Evolutionary conservation across 2,329 filamentous ascomycete species (phyloP).

Genomic region (Aspergillus pseudoglaucus): DNA sequence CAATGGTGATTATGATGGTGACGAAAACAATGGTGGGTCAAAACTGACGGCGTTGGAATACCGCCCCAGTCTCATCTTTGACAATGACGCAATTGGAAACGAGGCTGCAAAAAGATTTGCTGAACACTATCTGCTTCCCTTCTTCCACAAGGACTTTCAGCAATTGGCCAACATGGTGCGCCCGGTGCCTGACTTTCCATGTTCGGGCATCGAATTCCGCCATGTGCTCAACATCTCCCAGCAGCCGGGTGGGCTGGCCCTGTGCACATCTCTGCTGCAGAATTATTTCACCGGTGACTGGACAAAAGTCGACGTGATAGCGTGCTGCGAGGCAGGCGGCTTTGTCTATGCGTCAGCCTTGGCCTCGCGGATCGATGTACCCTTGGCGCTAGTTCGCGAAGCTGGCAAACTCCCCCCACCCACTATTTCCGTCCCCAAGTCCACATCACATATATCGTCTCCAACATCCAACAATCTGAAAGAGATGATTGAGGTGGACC

Average conservation of each 20-base stretch:
- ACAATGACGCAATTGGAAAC: conserved; percentile 44
- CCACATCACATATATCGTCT: conserved; percentile 50
- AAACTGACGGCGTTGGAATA: conserved; percentile 22
- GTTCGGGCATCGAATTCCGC: conserved; percentile 47
- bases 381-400: conserved; percentile 48
- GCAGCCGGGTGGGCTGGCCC: conserved; percentile 43
- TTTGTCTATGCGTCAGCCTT: conserved; percentile 51
- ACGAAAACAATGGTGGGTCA: conserved; percentile 12
- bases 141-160: conserved; percentile 43
- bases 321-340: conserved; percentile 53
- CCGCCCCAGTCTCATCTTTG: conserved; percentile 44
- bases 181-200: conserved; percentile 46
- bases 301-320: conserved; percentile 42
- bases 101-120: conserved; percentile 39
- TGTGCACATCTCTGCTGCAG: conserved; percentile 49
- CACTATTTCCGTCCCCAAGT: conserved; percentile 44
- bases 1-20: neutral
- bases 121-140: conserved; percentile 37
- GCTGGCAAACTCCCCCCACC: conserved; percentile 56
- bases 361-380: conserved; percentile 35
- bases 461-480: conserved; percentile 12
- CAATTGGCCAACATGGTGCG: conserved; percentile 48
- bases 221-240: conserved; percentile 54
- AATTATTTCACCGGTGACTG: conserved; percentile 43
- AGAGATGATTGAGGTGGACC: conserved; percentile 46